phyloP scores from a whole-genome alignment of 2,329 filamentous ascomycete species.

The Colletotrichum tamarilloi region DNA sequence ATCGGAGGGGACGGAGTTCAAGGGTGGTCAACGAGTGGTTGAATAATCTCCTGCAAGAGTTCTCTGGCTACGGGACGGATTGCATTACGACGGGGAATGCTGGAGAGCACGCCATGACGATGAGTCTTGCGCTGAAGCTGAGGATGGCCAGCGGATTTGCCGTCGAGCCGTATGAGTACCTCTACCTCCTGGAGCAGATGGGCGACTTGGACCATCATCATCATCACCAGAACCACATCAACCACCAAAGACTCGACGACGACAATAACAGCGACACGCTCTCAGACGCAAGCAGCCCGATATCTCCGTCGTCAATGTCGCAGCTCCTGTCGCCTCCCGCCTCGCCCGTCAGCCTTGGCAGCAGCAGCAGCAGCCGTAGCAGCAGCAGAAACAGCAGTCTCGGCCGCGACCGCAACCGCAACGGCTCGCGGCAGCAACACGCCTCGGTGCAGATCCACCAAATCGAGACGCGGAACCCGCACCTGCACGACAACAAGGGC shows the following conservation, averaged over 20 bases:
- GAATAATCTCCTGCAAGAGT: conserved; percentile 4
- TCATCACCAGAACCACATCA: not conserved
- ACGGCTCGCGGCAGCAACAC: not conserved
- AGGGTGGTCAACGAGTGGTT: conserved; percentile 8
- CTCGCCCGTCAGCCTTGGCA: too few relatives aligned
- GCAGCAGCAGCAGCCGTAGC: too few relatives aligned
- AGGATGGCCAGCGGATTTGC: conserved; percentile 19
- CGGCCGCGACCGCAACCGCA: not conserved
- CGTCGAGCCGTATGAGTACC: conserved; percentile 18
- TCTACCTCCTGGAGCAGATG: conserved; percentile 9
- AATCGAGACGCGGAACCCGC: conserved; percentile 20
- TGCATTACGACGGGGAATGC: conserved; percentile 14
- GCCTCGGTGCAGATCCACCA: conserved; percentile 4
- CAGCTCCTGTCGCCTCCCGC: too few relatives aligned
- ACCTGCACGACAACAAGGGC: conserved; percentile 24
- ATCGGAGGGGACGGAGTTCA: conserved; percentile 4
- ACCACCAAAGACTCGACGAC: not conserved
- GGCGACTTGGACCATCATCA: not conserved
- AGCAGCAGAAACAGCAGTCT: too few relatives aligned
- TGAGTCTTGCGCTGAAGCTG: conserved; percentile 13
- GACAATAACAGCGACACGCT: not conserved
- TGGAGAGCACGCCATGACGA: conserved; percentile 20
- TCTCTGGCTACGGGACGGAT: conserved; percentile 10
- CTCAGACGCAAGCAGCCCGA: not conserved
- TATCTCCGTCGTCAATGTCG: too few relatives aligned